Percentiles rank a stretch among this genome's conserved stretches.
Conservation (phyloP, 495 filamentous ascomycete species). For the Neurospora tetrasperma region DNA sequence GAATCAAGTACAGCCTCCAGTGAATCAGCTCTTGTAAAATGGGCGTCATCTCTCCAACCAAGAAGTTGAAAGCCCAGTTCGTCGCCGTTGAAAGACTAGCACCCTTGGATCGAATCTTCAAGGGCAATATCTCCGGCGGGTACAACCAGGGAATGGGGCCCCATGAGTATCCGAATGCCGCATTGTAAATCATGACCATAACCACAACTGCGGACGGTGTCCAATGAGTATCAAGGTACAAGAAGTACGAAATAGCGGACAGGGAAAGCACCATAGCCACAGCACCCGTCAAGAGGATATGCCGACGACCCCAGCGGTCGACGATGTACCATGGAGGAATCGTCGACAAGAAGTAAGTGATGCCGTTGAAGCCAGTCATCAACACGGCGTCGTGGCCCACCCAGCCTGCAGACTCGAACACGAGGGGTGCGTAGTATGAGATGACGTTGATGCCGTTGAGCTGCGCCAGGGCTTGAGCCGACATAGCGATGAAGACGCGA, state of each 20-base stretch:
- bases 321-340: slow-evolving; percentile 97
- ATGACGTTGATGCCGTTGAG: slow-evolving; percentile 99
- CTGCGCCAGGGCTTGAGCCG: slow-evolving; percentile 88
- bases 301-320: slow-evolving; percentile 81
- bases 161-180: slow-evolving; percentile 97
- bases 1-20: slow-evolving; percentile 88
- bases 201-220: slow-evolving; percentile 82
- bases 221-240: slow-evolving; percentile 66
- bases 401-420: slow-evolving; percentile 96
- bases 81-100: slow-evolving; percentile 92
- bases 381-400: slow-evolving; percentile 77
- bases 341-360: slow-evolving; percentile 83
- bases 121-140: slow-evolving; percentile 89
- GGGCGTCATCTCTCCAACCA: slow-evolving; percentile 90
- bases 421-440: slow-evolving; percentile 93
- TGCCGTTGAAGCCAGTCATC: slow-evolving; percentile 95
- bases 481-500: slow-evolving; percentile 98
- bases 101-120: slow-evolving; percentile 96
- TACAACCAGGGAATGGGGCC: slow-evolving; percentile 97
- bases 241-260: slow-evolving; percentile 91
- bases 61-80: slow-evolving; percentile 98
- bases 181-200: slow-evolving; percentile 97
- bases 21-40: slow-evolving; percentile 81
- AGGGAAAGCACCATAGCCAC: slow-evolving; percentile 84
- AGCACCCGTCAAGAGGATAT: slow-evolving; percentile 84